These are phyloP conservation scores for Colletotrichum eleusines DNA, from an alignment of 2,329 filamentous ascomycete species.

Conservation along the genomic window DNA sequence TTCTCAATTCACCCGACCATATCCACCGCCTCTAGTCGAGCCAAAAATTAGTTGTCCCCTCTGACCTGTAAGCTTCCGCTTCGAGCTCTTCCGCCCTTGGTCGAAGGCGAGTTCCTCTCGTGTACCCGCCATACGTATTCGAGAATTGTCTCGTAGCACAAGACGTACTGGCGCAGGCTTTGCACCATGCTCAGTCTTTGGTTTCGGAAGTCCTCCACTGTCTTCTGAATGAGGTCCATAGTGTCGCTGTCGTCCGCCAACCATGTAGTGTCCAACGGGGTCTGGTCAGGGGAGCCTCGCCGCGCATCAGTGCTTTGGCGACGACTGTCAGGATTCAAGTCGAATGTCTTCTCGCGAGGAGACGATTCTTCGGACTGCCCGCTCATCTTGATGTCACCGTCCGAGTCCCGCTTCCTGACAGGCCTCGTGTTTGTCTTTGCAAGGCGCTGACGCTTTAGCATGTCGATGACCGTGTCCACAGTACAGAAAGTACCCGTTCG, in stretches of 20 bases:
- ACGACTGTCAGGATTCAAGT: conserved; percentile 32
- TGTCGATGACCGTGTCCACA: conserved; percentile 94
- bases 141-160: conserved; percentile 94
- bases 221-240: conserved; percentile 84
- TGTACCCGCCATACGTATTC: conserved; percentile 80
- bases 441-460: conserved; percentile 87
- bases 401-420: conserved; percentile 48
- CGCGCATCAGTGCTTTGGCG: conserved; percentile 35
- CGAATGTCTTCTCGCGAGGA: conserved; percentile 46
- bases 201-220: conserved; percentile 89
- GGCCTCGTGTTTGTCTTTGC: conserved; percentile 48
- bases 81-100: conserved; percentile 41
- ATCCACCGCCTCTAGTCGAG: not conserved
- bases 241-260: conserved; percentile 76
- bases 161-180: conserved; percentile 89
- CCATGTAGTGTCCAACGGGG: conserved; percentile 69
- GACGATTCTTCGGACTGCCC: conserved; percentile 49
- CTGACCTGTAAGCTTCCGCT: conserved; percentile 43
- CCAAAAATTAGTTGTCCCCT: conserved; percentile 32
- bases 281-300: conserved; percentile 30
- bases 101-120: conserved; percentile 47
- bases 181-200: conserved; percentile 98
- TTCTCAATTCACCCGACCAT: not conserved
- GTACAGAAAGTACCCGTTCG: conserved; percentile 97
- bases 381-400: conserved; percentile 63